phyloP scores from a whole-genome alignment of 352 stramenopile species.

The Pythium vanterpoolii region DNA sequence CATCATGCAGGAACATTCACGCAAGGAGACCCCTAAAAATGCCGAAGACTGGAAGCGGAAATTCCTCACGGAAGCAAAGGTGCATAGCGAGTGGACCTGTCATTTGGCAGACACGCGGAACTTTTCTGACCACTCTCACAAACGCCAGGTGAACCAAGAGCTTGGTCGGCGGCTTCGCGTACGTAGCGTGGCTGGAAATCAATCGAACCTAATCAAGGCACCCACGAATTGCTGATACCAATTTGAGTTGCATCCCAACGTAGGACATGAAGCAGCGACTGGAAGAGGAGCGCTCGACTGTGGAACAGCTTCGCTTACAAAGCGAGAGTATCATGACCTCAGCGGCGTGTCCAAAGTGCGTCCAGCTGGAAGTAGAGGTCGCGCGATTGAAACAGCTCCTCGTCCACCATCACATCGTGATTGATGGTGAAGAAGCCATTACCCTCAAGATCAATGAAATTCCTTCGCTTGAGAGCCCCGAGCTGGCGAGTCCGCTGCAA shows the following conservation, averaged over 20 bases:
- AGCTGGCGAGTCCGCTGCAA: background rate
- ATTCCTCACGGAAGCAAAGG: conserved; percentile 65
- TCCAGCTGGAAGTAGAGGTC: conserved; percentile 21
- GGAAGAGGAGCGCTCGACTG: conserved; percentile 33
- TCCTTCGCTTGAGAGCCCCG: background rate
- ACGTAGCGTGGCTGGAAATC: conserved; percentile 19
- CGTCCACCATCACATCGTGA: conserved; percentile 4
- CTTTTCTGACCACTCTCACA: background rate
- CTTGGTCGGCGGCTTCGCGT: conserved; percentile 59
- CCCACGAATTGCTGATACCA: background rate
- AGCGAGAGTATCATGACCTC: conserved; percentile 9
- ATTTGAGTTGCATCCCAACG: background rate
- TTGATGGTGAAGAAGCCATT: background rate
- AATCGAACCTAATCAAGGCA: background rate
- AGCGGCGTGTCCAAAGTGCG: conserved; percentile 17
- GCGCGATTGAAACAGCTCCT: conserved; percentile 8
- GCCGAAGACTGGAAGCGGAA: conserved; percentile 61
- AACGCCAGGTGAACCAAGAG: conserved; percentile 70
- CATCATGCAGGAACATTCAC: conserved; percentile 24
- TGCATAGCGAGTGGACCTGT: conserved; percentile 8
- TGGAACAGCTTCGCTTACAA: conserved; percentile 33
- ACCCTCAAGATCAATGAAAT: background rate
- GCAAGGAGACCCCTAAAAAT: conserved; percentile 13
- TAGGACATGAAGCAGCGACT: conserved; percentile 49
- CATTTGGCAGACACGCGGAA: background rate